These are phyloP conservation scores for Paulownia fortunei DNA, from an alignment of 257 asterid species.

Conservation along the genomic window DNA sequence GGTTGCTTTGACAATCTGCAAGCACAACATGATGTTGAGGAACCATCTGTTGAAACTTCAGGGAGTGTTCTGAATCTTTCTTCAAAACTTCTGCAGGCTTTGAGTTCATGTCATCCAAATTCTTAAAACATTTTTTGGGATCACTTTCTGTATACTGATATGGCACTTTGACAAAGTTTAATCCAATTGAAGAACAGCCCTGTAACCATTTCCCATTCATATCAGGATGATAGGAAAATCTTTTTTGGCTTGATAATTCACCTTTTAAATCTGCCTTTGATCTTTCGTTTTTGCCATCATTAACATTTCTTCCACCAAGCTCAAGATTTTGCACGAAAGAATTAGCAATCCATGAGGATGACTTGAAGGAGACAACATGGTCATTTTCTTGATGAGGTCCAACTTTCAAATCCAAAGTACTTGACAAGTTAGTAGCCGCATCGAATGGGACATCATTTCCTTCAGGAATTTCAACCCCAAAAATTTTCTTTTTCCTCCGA, in stretches of 20 bases:
- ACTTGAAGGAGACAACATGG: conserved; percentile 12
- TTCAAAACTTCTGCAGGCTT: conserved; percentile 22
- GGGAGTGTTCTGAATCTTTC: conserved; percentile 27
- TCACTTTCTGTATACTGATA: conserved; percentile 19
- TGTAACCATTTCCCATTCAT: conserved; percentile 21
- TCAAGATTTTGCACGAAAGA: conserved; percentile 36
- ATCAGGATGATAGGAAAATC: conserved; percentile 9
- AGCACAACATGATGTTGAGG: conserved; percentile 23
- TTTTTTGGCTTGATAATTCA: conserved; percentile 27
- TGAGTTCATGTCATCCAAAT: conserved; percentile 24
- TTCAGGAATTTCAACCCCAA: conserved; percentile 73
- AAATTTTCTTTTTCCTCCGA: conserved; percentile 55
- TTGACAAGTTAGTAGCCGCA: conserved; percentile 24
- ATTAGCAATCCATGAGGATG: conserved; percentile 38
- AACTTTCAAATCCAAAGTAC: conserved; percentile 10
- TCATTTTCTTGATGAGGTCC: conserved; percentile 6
- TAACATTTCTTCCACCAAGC: conserved; percentile 23
- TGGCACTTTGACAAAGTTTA: conserved; percentile 4
- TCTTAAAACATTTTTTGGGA: conserved; percentile 24
- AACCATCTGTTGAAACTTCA: conserved; percentile 7
- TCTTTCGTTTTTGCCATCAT: conserved; percentile 30
- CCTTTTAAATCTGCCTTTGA: conserved; percentile 27
- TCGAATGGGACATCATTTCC: conserved; percentile 39
- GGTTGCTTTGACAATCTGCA: conserved; percentile 33
- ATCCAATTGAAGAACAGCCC: conserved; percentile 33